A percentile compares a stretch with the other conserved stretches of the same genome.
Evolutionary conservation across 2,329 filamentous ascomycete species (phyloP).

Genomic region (Aureobasidium uvarum): DNA sequence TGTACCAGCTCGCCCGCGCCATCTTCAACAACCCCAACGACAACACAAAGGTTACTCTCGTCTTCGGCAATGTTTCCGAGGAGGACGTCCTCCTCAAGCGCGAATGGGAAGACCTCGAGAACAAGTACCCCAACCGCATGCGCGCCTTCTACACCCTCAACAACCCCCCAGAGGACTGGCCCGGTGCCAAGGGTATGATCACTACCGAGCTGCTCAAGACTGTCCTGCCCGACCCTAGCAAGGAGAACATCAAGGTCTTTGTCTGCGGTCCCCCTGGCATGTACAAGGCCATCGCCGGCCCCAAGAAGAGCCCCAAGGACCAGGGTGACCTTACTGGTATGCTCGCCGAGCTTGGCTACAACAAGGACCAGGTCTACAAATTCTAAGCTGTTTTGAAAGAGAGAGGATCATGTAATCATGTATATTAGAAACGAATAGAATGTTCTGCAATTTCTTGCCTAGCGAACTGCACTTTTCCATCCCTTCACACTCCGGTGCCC

Average conservation of each 20-base stretch:
- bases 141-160: conserved; percentile 91
- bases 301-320: conserved; percentile 87
- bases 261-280: conserved; percentile 89
- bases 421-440: conserved; percentile 21
- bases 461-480: background rate
- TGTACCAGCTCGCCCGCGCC: conserved; percentile 88
- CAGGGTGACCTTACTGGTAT: conserved; percentile 85
- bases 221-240: conserved; percentile 87
- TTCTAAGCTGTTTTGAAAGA: conserved; percentile 57
- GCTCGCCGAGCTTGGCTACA: conserved; percentile 80
- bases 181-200: conserved; percentile 69
- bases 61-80: conserved; percentile 88
- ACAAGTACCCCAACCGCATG: conserved; percentile 93
- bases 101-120: conserved; percentile 83
- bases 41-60: conserved; percentile 94
- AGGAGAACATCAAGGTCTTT: conserved; percentile 91
- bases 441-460: background rate
- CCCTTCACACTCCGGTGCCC: background rate
- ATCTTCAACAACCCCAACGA: conserved; percentile 97
- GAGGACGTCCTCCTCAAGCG: conserved; percentile 88
- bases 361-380: conserved; percentile 92
- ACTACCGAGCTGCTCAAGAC: conserved; percentile 92
- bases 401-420: conserved; percentile 6
- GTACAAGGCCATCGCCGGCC: conserved; percentile 89
- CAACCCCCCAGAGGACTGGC: conserved; percentile 76